Evolutionary conservation across 345 rosid genomes (phyloP).

Genomic region (Erodium maritimum): DNA sequence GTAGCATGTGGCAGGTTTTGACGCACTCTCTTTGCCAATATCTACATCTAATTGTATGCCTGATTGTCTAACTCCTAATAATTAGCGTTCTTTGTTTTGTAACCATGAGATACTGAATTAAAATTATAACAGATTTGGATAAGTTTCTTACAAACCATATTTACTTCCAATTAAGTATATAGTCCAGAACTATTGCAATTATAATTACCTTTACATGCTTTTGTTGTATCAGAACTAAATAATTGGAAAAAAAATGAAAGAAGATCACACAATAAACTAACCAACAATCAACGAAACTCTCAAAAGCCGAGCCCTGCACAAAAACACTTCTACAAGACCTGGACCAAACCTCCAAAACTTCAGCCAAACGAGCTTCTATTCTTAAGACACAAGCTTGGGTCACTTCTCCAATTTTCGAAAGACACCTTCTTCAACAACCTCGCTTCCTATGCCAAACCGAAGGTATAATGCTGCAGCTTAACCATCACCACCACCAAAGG

Average conservation of each 20-base stretch:
- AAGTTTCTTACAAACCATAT: background rate
- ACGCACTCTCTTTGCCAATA: conserved; percentile 9
- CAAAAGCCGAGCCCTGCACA: no score
- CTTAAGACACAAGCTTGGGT: no score
- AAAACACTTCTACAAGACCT: no score
- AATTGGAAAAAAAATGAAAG: background rate
- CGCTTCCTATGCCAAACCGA: no score
- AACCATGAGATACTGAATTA: background rate
- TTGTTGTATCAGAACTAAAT: background rate
- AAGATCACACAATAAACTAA: background rate
- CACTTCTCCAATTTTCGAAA: no score
- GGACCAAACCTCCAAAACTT: no score
- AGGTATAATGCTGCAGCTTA: no score
- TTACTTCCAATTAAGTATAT: background rate
- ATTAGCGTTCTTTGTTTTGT: background rate
- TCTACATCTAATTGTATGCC: background rate
- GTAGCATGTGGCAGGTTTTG: conserved; percentile 95
- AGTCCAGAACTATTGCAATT: background rate
- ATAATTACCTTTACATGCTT: no score
- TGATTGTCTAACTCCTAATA: background rate
- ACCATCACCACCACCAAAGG: no score
- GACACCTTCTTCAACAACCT: no score
- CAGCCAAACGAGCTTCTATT: no score
- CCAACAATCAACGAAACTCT: no score
- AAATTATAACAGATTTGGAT: background rate